These are phyloP conservation scores for Suillus weaverae DNA, from an alignment of 768 basidiomycete species.

Conservation along the genomic window DNA sequence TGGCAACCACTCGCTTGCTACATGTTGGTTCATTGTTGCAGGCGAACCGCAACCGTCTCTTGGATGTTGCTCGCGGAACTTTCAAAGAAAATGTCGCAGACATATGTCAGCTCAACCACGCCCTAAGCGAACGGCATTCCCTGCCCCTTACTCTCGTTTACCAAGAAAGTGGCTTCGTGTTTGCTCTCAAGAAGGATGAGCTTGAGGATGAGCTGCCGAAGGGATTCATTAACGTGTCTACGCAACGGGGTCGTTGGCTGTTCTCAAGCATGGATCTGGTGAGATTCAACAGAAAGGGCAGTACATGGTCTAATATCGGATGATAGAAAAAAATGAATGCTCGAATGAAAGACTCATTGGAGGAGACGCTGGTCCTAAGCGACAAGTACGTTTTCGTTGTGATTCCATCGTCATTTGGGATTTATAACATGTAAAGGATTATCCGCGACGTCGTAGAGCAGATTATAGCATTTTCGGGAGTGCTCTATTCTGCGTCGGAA, in stretches of 20 bases:
- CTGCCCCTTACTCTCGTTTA: constrained; percentile 69
- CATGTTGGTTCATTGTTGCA: constrained; percentile 21
- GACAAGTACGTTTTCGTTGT: constrained; percentile 52
- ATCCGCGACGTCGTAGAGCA: constrained; percentile 75
- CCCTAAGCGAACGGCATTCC: constrained; percentile 59
- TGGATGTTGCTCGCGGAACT: constrained; percentile 94
- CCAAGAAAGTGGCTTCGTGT: constrained; percentile 73
- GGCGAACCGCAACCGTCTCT: constrained; percentile 78
- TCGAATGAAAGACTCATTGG: constrained; percentile 86
- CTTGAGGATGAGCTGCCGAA: constrained; percentile 58
- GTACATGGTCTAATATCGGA: neutral
- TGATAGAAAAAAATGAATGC: constrained; percentile 83
- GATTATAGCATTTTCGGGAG: constrained; percentile 71
- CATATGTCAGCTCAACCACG: constrained; percentile 67
- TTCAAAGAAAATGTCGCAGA: constrained; percentile 93
- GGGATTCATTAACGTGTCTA: constrained; percentile 67
- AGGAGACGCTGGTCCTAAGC: constrained; percentile 85
- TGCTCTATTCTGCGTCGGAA: constrained; percentile 88
- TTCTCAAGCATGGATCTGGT: constrained; percentile 87
- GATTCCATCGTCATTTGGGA: neutral
- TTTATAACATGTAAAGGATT: constrained; percentile 48
- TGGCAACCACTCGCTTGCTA: neutral
- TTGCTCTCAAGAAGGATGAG: constrained; percentile 61
- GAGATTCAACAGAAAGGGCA: constrained; percentile 18
- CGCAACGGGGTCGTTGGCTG: constrained; percentile 68